A percentile compares a stretch with the other conserved stretches of the same genome.
Evolutionary conservation across 371 early-diverging fungal genomes (phyloP).

Genomic region (Apophysomyces ossiformis): DNA sequence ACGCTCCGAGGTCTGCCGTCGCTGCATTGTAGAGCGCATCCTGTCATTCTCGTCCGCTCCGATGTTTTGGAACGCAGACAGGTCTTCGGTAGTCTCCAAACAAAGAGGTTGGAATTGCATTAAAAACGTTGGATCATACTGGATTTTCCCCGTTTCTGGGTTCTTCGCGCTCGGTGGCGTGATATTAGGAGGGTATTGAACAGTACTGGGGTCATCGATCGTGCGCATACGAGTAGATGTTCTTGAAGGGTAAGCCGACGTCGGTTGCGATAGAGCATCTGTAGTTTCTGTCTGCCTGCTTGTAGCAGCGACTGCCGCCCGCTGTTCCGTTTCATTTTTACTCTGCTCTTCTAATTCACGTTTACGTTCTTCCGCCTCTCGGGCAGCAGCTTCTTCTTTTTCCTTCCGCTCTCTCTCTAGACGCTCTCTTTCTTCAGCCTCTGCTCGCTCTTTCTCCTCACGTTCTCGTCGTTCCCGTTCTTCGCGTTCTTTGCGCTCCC

Average conservation of each 20-base stretch:
- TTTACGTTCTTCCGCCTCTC: constrained; percentile 23
- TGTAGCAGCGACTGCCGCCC: constrained; percentile 40
- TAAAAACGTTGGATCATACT: constrained; percentile 79
- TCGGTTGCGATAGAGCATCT: constrained; percentile 35
- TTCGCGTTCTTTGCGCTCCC: constrained; percentile 20
- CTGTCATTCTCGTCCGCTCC: constrained; percentile 59
- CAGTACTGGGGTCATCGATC: constrained; percentile 38
- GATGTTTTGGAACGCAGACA: constrained; percentile 71
- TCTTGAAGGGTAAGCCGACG: background rate
- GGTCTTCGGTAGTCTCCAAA: constrained; percentile 66
- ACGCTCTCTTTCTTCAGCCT: constrained; percentile 25
- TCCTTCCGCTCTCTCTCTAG: background rate
- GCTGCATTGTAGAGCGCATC: constrained; percentile 41
- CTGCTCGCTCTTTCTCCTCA: constrained; percentile 24
- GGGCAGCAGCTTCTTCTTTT: constrained; percentile 23
- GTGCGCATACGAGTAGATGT: constrained; percentile 29
- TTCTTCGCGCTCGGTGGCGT: constrained; percentile 45
- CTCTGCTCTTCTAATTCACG: constrained; percentile 26
- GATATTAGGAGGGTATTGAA: constrained; percentile 51
- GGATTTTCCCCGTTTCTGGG: constrained; percentile 52
- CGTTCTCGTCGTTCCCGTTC: constrained; percentile 14
- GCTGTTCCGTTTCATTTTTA: constrained; percentile 27
- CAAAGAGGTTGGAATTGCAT: constrained; percentile 76
- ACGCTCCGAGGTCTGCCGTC: constrained; percentile 66
- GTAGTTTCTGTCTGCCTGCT: constrained; percentile 38